Evolutionary conservation across 2,329 filamentous ascomycete genomes (phyloP), one percentile per base, ranked within the genome.

Genomic region (Didymella lethalis): DNA sequence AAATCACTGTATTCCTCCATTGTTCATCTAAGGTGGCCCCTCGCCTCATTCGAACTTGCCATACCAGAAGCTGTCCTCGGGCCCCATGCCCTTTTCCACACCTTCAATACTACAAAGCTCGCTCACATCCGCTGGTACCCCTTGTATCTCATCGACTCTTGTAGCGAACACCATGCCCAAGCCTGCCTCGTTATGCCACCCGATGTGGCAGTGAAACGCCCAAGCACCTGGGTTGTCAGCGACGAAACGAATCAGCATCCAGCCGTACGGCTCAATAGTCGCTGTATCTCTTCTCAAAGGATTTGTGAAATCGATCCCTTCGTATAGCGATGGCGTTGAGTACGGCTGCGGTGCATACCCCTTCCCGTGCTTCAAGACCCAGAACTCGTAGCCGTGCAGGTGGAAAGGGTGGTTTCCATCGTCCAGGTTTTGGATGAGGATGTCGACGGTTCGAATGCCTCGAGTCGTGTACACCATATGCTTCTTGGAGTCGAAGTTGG

Each of bases 141-240:
- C 54, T 76, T 77, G 71, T 61, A 88, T 71, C 38, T 75, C 74
- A 44, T 86, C 82, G 11, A 79, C 74, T 29, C 81, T 75, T 7
- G 80, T 82, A 28, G 86, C 65, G 53, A 89, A 81, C 70, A 87
- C 84, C 86, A 88, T 88, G 31, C 83, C 58, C 51, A 77, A 48
- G 16, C 74, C 74, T 2, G 71, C 71, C 48, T 73, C 70, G n/a
- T 60, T 63, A 57, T 77, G 75, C 77, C 73, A 94, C 71, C 91
- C 89, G 52, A 93, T 89, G 73, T 94, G 91, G 76, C 90, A 93
- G 77, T 93, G 90, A 79, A 93, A 82, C 14, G 81, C 68, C 81
- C 81, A 79, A 59, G 75, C 68, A 64, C 88, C 88, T 11, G 89
- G 86, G 64, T 91, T 91, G 69, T 90, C 83, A 1, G 88, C 86